These are phyloP conservation scores for Aphanocladium album DNA, from an alignment of 2,329 filamentous ascomycete genomes.

Conservation along the genomic window DNA sequence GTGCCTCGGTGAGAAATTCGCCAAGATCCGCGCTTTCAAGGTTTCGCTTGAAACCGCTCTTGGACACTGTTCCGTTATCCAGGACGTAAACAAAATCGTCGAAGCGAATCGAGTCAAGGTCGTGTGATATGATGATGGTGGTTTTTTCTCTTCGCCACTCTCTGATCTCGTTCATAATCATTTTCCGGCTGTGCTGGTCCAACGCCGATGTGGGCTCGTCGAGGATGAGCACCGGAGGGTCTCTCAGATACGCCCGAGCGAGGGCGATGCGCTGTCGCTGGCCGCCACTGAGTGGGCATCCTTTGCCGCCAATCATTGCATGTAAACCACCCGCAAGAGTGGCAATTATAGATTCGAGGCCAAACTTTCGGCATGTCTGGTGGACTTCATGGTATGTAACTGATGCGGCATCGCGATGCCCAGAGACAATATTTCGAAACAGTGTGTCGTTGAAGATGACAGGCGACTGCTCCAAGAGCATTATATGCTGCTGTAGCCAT, in stretches of 20 bases:
- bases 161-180: conserved; percentile 71
- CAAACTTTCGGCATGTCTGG: conserved; percentile 59
- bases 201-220: conserved; percentile 87
- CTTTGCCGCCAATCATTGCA: conserved; percentile 57
- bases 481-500: conserved; percentile 76
- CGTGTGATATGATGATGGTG: conserved; percentile 90
- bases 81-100: conserved; percentile 78
- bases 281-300: conserved; percentile 8
- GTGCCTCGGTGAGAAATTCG: neutral
- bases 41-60: conserved; percentile 60
- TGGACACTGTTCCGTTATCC: conserved; percentile 61
- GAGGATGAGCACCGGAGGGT: conserved; percentile 76
- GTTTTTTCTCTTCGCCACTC: conserved; percentile 76
- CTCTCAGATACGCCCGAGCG: conserved; percentile 69
- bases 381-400: conserved; percentile 53
- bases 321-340: conserved; percentile 65
- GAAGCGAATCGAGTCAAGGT: conserved; percentile 67
- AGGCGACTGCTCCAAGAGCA: conserved; percentile 76
- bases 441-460: conserved; percentile 78
- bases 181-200: conserved; percentile 63
- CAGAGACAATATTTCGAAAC: conserved; percentile 72
- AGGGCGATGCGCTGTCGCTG: conserved; percentile 66
- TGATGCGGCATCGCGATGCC: conserved; percentile 43
- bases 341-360: conserved; percentile 63
- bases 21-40: conserved; percentile 28